Evolutionary conservation across 78 protist species (phyloP).

Genomic region (Cavenderia fasciculata): DNA sequence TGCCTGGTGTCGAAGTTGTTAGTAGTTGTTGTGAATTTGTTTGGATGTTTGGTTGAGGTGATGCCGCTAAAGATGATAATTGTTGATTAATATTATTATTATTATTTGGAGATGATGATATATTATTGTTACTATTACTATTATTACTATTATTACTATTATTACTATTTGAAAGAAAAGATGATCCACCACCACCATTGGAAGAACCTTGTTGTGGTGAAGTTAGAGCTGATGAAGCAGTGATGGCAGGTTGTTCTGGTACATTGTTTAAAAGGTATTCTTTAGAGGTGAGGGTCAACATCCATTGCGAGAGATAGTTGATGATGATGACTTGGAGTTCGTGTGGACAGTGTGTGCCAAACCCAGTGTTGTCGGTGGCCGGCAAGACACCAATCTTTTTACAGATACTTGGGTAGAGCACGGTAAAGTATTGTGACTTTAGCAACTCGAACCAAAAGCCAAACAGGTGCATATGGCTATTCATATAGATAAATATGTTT

Average conservation of each 20-base stretch:
- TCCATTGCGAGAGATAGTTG: slow-evolving; percentile 33
- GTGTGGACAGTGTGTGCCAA: slow-evolving; percentile 64
- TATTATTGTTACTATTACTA: background rate
- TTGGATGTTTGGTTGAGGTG: background rate
- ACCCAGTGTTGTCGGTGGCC: slow-evolving; percentile 49
- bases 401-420: slow-evolving; percentile 42
- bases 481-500: slow-evolving; percentile 23
- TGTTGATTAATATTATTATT: no score
- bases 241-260: background rate
- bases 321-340: slow-evolving; percentile 52
- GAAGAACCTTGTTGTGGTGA: background rate
- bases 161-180: no score
- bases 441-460: slow-evolving; percentile 58
- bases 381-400: slow-evolving; percentile 27
- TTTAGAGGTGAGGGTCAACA: background rate
- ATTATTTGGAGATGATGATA: background rate
- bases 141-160: background rate
- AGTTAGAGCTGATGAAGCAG: background rate
- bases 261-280: slow-evolving; percentile 18
- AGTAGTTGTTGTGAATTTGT: background rate
- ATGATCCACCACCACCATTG: background rate
- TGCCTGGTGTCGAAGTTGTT: slow-evolving; percentile 25
- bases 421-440: slow-evolving; percentile 27
- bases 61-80: background rate
- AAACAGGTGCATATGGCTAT: background rate